Base-by-base conservation (phyloP, 2,329 filamentous ascomycete species). In the Trichoderma sp. region DNA sequence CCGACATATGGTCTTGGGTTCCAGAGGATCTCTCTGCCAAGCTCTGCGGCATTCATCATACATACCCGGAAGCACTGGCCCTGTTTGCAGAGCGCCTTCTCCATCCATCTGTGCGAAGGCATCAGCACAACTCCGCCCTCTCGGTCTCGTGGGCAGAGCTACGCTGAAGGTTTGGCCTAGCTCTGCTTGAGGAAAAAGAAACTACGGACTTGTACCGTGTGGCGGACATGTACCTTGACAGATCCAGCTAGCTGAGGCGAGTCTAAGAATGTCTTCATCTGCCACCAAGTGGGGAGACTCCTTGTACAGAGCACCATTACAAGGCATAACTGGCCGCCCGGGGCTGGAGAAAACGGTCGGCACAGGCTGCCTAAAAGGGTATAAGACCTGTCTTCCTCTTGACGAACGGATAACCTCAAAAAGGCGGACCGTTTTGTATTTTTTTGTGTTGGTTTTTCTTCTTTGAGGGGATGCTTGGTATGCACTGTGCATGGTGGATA, bases 321-420 rank as follows among this genome's bases (percentile, higher is more conserved):
- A 54, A 42, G 50, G 61, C 37, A 32, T 22, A 27, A 54, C 22
- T n/a, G 35, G 27, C 15, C 34, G 32, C 27, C 32, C 45, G 22
- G 59, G 45, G 61, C 61, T 64, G 35, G 27, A 64, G 61, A 64
- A 64, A 64, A 54, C 61, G 61, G 48, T 64, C 61, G 61, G 61
- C 9, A 56, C 6, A 42, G 61, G 61, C 34, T 64, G 50, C 61
- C 61, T 56, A 64, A 64, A 64, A 54, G 50, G 61, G 61, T 45
- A 56, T 64, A 56, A 56, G 19, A 45, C 32, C 25, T 48, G n/a
- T 27, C 27, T 39, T 42, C 54, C 34, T 52, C 22, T 50, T 52
- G 32, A 29, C 12, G 48, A 53, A 64, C 48, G 34, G 32, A 64
- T 17, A 25, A n/a, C 59, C 29, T 58, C 45, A 35, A 52, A 50